Evolutionary conservation across 192 early-diverging fungal species (phyloP).

Genomic region (Pilobolus umbonatus): DNA sequence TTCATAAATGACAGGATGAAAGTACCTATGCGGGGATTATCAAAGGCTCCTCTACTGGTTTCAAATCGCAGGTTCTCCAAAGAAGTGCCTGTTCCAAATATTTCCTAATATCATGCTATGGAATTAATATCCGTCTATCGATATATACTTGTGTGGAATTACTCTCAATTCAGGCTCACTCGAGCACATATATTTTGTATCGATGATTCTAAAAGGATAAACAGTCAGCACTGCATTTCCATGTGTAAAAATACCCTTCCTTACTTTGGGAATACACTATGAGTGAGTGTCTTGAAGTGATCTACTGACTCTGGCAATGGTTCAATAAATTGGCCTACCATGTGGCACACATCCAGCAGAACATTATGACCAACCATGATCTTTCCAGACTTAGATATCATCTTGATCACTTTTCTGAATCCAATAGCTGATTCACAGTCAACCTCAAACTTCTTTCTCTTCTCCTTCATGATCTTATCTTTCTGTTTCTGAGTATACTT

Average conservation of each 20-base stretch:
- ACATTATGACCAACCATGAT: slow-evolving; percentile 91
- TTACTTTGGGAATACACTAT: slow-evolving; percentile 60
- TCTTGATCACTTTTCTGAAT: slow-evolving; percentile 79
- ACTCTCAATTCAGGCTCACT: slow-evolving; percentile 15
- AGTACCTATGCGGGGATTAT: slow-evolving; percentile 40
- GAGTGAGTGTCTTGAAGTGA: slow-evolving; percentile 65
- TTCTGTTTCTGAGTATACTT: not conserved
- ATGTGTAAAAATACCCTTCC: slow-evolving; percentile 17
- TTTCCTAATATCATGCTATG: too few relatives aligned
- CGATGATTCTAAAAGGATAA: slow-evolving; percentile 61
- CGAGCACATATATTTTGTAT: slow-evolving; percentile 69
- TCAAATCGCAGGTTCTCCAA: slow-evolving; percentile 30
- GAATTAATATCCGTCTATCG: too few relatives aligned
- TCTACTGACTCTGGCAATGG: slow-evolving; percentile 57
- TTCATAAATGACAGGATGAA: slow-evolving; percentile 24
- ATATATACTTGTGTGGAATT: too few relatives aligned
- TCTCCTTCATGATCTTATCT: slow-evolving; percentile 15
- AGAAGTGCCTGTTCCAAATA: slow-evolving; percentile 5
- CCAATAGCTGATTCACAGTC: slow-evolving; percentile 26
- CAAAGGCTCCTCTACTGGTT: slow-evolving; percentile 18
- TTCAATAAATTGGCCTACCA: slow-evolving; percentile 68
- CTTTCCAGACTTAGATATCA: slow-evolving; percentile 66
- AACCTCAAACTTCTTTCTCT: slow-evolving; percentile 17
- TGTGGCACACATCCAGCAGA: slow-evolving; percentile 79
- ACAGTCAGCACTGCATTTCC: too few relatives aligned